phyloP scores from a whole-genome alignment of 2,329 filamentous ascomycete species.

The Emmonsiellopsis sp. region DNA sequence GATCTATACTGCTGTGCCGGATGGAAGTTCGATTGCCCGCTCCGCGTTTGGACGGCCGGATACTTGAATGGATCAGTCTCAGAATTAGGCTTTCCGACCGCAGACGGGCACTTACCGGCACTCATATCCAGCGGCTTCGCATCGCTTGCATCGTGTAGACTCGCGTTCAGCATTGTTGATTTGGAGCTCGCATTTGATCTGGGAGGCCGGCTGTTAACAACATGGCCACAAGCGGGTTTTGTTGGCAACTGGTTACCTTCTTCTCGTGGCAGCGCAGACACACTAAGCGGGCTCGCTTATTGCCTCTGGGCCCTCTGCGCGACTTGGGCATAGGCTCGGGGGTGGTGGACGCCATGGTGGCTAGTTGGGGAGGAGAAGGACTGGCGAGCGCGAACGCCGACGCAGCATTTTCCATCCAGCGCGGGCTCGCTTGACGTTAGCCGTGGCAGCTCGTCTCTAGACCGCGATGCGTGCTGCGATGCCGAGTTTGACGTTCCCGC shows the following conservation, averaged over 20 bases:
- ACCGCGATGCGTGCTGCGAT: not conserved
- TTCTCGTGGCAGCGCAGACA: constrained; percentile 5
- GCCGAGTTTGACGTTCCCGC: constrained; percentile 1
- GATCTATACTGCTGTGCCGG: not conserved
- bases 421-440: not conserved
- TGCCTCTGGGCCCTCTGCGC: constrained; percentile 3
- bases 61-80: not conserved
- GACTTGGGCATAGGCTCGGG: not conserved
- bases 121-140: constrained; percentile 3
- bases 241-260: not conserved
- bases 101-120: constrained; percentile 4
- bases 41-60: constrained; percentile 4
- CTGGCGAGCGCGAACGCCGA: not conserved
- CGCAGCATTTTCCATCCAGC: constrained; percentile 1
- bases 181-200: constrained; percentile 7
- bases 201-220: not conserved
- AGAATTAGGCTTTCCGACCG: not conserved
- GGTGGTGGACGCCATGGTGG: not conserved
- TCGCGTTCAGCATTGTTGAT: constrained; percentile 1
- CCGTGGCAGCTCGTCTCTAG: not conserved
- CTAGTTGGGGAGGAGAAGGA: not conserved
- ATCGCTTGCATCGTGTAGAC: not conserved
- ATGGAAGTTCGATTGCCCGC: not conserved
- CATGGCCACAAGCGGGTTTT: not conserved
- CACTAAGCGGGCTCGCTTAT: constrained; percentile 2